These are phyloP conservation scores for Tulasnella sp. DNA, from an alignment of 768 basidiomycete species.

Conservation along the genomic window DNA sequence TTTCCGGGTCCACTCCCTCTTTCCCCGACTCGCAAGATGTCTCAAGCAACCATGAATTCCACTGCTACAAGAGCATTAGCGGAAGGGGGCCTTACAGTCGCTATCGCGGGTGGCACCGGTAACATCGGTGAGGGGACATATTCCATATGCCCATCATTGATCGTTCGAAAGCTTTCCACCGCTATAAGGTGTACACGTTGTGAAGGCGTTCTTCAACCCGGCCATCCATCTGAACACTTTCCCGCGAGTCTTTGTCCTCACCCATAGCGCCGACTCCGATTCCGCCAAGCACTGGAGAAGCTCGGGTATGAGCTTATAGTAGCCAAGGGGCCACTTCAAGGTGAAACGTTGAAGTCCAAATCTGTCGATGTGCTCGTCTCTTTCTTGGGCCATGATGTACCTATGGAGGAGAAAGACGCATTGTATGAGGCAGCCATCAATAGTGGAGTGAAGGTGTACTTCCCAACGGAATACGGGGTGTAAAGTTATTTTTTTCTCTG, in stretches of 20 bases:
- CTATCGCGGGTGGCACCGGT: conserved; percentile 6
- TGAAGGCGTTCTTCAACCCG: neutral
- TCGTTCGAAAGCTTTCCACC: neutral
- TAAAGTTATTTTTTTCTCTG: neutral
- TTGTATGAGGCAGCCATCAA: neutral
- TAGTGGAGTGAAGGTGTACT: conserved; percentile 1
- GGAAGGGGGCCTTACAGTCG: neutral
- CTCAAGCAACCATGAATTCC: no score
- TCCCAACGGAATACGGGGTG: conserved; percentile 4
- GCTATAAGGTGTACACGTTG: neutral
- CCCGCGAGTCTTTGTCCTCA: conserved; percentile 1
- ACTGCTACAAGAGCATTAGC: no score
- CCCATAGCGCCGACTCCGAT: neutral
- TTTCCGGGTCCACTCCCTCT: no score
- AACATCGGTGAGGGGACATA: neutral
- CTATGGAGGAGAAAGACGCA: neutral
- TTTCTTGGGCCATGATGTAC: neutral
- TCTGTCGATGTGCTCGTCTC: neutral
- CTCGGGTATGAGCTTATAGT: neutral
- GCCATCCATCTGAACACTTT: neutral
- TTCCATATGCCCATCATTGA: neutral
- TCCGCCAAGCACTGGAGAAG: neutral
- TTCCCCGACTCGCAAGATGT: no score
- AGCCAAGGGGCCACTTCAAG: neutral
- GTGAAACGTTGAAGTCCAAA: neutral